Evolutionary conservation across 768 basidiomycete genomes (phyloP), one percentile per base, ranked within the genome.

Genomic region (Kwoniella mangroviensis): DNA sequence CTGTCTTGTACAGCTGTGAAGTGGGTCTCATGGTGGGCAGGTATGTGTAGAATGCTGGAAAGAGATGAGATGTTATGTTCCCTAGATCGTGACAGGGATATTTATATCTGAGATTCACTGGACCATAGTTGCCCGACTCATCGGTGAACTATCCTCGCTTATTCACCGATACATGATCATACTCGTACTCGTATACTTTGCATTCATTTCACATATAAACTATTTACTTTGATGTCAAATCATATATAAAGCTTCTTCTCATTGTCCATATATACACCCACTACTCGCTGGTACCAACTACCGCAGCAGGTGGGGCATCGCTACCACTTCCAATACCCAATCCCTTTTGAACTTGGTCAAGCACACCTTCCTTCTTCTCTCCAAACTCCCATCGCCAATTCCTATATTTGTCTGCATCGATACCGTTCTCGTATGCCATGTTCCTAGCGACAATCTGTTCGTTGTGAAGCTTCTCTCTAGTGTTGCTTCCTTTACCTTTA

Each of bases 381-480:
- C 69, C 72, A 59, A 65, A 73, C 4, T 70, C 63, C 79, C 79
- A 80, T 41, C 49, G 66, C 77, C 77, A 80, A 34, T 80, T 70
- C 53, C 71, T 72, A 51, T 70, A 57, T 22, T 74, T 54, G 17
- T 69, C 53, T 0, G 62, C 61, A 65, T 81, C 80, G 67, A 79
- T 77, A 55, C 80, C 80, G 49, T 81, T 67, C 69, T 81, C 75
- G 59, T 74, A 81, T 12, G 80, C 75, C 42, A 73, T 60, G 63
- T 53, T 75, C 65, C 70, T 72, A 13, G 80, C 80, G 6, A 51
- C 53, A 67, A 81, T 76, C 70, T 77, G 75, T 62, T 67, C 68
- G 58, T 79, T 73, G 57, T 59, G 56, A 10, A 81, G 68, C 72
- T 76, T 79, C 69, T 79, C 78, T 42, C 80, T 71, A 34, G 76